Conservation (phyloP, 305 asterid species). For the Ajuga reptans region DNA sequence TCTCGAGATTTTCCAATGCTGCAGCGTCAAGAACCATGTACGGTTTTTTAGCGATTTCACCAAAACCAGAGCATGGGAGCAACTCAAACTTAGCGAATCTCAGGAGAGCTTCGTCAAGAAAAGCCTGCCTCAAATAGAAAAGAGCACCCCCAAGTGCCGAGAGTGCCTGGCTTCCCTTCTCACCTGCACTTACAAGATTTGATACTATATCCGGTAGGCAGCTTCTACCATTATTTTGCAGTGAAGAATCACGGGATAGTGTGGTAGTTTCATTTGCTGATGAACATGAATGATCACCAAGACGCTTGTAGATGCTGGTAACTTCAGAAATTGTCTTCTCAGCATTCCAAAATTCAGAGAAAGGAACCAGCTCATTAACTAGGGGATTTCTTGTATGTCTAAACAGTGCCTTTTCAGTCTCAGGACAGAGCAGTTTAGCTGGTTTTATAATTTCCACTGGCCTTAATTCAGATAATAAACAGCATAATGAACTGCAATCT, state of each 20-base stretch:
- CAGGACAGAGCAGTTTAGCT: conserved; percentile 72
- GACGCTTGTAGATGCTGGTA: conserved; percentile 39
- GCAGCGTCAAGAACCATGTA: conserved; percentile 93
- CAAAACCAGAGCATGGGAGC: conserved; percentile 71
- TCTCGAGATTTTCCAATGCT: conserved; percentile 93
- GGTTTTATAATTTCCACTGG: conserved; percentile 95
- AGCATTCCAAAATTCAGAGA: conserved; percentile 90
- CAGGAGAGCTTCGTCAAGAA: conserved; percentile 75
- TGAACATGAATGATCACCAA: conserved; percentile 33
- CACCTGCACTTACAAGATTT: conserved; percentile 57
- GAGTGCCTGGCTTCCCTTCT: conserved; percentile 74
- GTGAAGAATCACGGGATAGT: conserved; percentile 28
- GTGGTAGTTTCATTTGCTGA: conserved; percentile 28
- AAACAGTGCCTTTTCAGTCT: conserved; percentile 66
- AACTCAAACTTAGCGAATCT: conserved; percentile 82
- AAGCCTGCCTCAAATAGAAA: conserved; percentile 85
- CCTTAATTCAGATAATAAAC: conserved; percentile 79
- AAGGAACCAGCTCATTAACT: conserved; percentile 75
- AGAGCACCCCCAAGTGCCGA: conserved; percentile 92
- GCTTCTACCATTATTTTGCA: conserved; percentile 29
- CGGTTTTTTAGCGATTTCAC: conserved; percentile 51
- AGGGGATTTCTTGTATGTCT: conserved; percentile 79
- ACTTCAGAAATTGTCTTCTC: conserved; percentile 72
- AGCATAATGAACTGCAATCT: conserved; percentile 79
- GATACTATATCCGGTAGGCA: conserved; percentile 60